Evolutionary conservation across 2,329 filamentous ascomycete species (phyloP).

Genomic region (Claviceps purpurea): DNA sequence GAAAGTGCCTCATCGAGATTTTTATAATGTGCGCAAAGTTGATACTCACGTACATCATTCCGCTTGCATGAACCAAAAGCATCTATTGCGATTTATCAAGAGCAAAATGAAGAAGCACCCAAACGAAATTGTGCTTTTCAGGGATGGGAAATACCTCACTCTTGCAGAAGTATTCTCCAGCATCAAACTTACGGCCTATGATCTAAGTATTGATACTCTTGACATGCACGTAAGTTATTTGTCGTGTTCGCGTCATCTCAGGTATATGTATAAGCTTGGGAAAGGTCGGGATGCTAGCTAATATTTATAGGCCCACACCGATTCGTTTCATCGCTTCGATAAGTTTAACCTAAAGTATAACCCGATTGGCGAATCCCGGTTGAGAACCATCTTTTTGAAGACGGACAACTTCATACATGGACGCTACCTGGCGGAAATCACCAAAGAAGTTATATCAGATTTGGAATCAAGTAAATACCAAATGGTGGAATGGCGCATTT

Average conservation of each 20-base stretch:
- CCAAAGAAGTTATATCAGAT: conserved; percentile 93
- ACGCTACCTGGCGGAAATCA: conserved; percentile 91
- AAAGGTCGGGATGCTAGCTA: neutral
- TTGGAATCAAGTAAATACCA: conserved; percentile 98
- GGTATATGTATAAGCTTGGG: neutral
- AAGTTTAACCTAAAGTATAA: conserved; percentile 99
- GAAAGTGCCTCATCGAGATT: conserved; percentile 92
- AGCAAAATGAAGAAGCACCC: conserved; percentile 99
- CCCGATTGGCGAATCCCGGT: conserved; percentile 83
- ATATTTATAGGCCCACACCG: conserved; percentile 63
- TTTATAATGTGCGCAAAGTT: conserved; percentile 97
- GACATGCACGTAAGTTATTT: conserved; percentile 78
- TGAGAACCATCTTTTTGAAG: conserved; percentile 97
- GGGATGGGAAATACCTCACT: conserved; percentile 86
- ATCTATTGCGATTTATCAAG: conserved; percentile 95
- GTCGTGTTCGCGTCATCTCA: neutral
- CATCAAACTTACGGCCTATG: conserved; percentile 94
- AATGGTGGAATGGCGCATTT: conserved; percentile 98
- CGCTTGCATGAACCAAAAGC: conserved; percentile 99
- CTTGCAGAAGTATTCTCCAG: conserved; percentile 90
- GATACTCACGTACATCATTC: conserved; percentile 99
- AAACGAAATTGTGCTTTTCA: conserved; percentile 82
- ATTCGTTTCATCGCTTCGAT: conserved; percentile 97
- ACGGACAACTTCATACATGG: conserved; percentile 97
- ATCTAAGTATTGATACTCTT: conserved; percentile 92